Conservation (phyloP, 2,329 filamentous ascomycete genomes). For the Gliomastix tumulicola region DNA sequence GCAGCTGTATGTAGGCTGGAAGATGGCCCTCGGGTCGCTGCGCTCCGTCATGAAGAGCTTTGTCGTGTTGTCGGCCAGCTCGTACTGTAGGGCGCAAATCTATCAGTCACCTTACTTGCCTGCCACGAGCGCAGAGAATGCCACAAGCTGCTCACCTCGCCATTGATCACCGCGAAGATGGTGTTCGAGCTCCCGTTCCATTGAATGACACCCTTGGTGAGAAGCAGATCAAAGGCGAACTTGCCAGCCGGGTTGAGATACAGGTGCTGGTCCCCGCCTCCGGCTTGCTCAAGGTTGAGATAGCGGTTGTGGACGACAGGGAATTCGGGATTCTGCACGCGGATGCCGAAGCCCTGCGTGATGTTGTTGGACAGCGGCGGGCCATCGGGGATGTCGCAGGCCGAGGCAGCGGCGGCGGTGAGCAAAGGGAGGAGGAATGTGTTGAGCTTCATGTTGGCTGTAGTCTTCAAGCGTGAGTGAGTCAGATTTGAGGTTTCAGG, state of each 20-base stretch:
- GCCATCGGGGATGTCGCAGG: conserved; percentile 19
- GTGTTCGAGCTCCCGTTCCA: conserved; percentile 11
- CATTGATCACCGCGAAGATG: conserved; percentile 33
- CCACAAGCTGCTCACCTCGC: conserved; percentile 31
- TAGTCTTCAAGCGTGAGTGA: too few species aligned
- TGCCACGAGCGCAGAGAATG: too few species aligned
- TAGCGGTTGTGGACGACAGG: conserved; percentile 26
- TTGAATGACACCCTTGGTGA: conserved; percentile 27
- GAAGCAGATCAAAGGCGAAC: conserved; percentile 23
- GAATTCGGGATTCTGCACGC: conserved; percentile 26
- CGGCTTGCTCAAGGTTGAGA: conserved; percentile 25
- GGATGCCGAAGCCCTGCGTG: conserved; percentile 22
- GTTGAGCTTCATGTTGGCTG: background rate
- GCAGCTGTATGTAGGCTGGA: conserved; percentile 30
- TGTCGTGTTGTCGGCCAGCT: conserved; percentile 30
- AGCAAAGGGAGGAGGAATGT: background rate
- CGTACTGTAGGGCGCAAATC: too few species aligned
- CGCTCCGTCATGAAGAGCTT: conserved; percentile 41
- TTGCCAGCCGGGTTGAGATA: conserved; percentile 29
- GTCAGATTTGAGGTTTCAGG: too few species aligned
- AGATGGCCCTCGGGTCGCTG: conserved; percentile 31
- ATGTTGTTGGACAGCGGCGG: conserved; percentile 22
- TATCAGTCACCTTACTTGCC: too few species aligned
- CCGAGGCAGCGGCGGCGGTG: conserved; percentile 6
- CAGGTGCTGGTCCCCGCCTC: conserved; percentile 30